A percentile compares a stretch with the other conserved stretches of the same genome.
phyloP scores from a whole-genome alignment of 2,329 filamentous ascomycete species.

The Trichoderma guizhouense region DNA sequence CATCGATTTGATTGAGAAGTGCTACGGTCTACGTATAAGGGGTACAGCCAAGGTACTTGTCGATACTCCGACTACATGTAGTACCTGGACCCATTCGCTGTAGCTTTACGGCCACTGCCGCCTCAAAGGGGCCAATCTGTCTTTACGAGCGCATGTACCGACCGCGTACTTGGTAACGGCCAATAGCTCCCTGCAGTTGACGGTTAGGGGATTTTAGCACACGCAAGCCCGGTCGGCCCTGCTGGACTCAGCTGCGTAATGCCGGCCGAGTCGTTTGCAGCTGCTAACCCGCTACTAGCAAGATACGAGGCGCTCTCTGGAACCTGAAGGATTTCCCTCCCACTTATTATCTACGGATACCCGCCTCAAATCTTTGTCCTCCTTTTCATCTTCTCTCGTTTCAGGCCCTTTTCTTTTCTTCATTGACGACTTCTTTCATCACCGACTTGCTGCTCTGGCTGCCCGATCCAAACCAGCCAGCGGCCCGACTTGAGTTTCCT shows the following conservation, averaged over 20 bases:
- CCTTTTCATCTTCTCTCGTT: slow-evolving; percentile 8
- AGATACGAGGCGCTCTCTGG: neutral
- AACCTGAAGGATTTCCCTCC: neutral
- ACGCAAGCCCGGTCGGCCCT: neutral
- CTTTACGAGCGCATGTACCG: neutral
- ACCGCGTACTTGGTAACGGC: neutral
- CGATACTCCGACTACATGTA: neutral
- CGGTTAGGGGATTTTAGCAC: neutral
- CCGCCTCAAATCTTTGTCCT: neutral
- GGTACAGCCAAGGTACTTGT: neutral
- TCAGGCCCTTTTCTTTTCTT: neutral
- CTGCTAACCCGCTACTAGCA: neutral
- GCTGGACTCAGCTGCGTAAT: slow-evolving; percentile 10
- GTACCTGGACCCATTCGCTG: neutral
- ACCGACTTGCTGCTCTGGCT: neutral
- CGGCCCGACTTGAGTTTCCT: neutral
- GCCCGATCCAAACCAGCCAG: neutral
- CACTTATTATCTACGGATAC: neutral
- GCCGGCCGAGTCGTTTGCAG: neutral
- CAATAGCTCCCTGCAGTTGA: neutral
- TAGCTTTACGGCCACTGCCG: neutral
- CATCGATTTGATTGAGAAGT: neutral
- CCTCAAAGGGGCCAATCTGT: neutral
- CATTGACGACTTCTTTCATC: neutral
- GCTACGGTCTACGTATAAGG: neutral